phyloP scores from a whole-genome alignment of 345 rosid genomes.

The Durio zibethinus region DNA sequence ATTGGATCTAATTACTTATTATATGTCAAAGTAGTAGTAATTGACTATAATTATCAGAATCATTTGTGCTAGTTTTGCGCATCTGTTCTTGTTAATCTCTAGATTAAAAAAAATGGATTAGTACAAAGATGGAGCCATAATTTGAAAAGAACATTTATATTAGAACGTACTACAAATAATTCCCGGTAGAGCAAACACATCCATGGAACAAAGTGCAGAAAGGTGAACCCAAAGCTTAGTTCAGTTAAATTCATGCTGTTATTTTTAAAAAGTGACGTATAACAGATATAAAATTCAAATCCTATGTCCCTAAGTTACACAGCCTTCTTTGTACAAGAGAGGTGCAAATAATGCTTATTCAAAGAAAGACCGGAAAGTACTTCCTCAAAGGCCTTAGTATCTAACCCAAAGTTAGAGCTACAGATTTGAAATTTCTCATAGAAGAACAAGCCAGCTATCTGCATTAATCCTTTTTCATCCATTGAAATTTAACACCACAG shows the following conservation, averaged over 20 bases:
- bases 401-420: background rate
- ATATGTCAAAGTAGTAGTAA: background rate
- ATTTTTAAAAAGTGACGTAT: too few species aligned
- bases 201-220: background rate
- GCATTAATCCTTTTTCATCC: conserved; percentile 17
- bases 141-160: background rate
- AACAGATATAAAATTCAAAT: too few species aligned
- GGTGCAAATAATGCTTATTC: too few species aligned
- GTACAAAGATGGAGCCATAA: background rate
- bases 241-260: too few species aligned
- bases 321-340: too few species aligned
- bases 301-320: too few species aligned
- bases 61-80: background rate
- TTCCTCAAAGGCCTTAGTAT: background rate
- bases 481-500: conserved; percentile 13
- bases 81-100: background rate
- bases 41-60: background rate
- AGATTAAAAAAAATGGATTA: background rate
- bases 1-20: background rate
- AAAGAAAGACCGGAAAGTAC: background rate
- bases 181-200: background rate
- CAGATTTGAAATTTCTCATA: background rate
- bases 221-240: too few species aligned
- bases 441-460: background rate
- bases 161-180: background rate